phyloP scores from a whole-genome alignment of 1,284 basidiomycete species.

The Fomitopsis palustris region DNA sequence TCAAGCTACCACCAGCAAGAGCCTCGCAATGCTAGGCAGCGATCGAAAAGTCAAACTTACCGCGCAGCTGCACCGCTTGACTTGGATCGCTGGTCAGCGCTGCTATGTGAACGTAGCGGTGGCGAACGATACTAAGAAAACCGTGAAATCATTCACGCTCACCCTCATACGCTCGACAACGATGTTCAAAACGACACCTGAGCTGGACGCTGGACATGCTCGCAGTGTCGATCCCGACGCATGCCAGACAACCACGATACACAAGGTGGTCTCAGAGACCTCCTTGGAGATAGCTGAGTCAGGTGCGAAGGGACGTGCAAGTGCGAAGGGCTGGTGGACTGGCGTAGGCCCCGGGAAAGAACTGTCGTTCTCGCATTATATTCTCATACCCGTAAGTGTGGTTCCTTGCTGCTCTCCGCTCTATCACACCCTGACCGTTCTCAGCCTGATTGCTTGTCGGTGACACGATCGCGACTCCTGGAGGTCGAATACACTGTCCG shows the following conservation, averaged over 20 bases:
- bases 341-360: slow-evolving; percentile 68
- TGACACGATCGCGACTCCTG: slow-evolving; percentile 72
- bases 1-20: slow-evolving; percentile 54
- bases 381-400: slow-evolving; percentile 71
- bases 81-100: slow-evolving; percentile 86
- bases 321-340: slow-evolving; percentile 86
- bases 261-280: slow-evolving; percentile 65
- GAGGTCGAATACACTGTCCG: slow-evolving; percentile 80
- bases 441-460: slow-evolving; percentile 66
- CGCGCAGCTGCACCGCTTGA: slow-evolving; percentile 69
- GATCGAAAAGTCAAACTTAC: slow-evolving; percentile 70
- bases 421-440: neutral
- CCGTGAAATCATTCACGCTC: slow-evolving; percentile 67
- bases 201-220: slow-evolving; percentile 35
- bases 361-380: slow-evolving; percentile 57
- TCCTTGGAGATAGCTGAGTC: slow-evolving; percentile 65
- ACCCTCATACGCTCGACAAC: slow-evolving; percentile 72
- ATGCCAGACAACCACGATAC: slow-evolving; percentile 57
- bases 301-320: slow-evolving; percentile 65
- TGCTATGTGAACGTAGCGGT: slow-evolving; percentile 74
- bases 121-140: slow-evolving; percentile 72
- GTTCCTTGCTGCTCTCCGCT: neutral
- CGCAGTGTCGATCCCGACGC: slow-evolving; percentile 43
- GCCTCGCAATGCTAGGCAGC: slow-evolving; percentile 59
- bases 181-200: slow-evolving; percentile 57